Percentiles rank a stretch among this genome's conserved stretches.
Conservation (phyloP, 495 filamentous ascomycete genomes). For the Elasticomyces elasticus region DNA sequence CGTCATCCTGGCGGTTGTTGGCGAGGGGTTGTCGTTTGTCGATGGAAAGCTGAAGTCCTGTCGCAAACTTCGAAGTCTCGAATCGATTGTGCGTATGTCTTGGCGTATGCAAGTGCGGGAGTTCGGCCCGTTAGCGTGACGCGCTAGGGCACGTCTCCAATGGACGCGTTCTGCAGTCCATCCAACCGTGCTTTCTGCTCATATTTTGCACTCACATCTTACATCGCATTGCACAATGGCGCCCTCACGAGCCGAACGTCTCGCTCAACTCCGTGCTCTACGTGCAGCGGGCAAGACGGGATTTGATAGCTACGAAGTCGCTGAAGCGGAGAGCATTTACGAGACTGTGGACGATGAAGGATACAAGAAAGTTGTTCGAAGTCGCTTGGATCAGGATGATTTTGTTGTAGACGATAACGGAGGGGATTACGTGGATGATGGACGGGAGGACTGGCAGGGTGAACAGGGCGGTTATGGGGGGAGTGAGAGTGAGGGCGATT, state of each 20-base stretch:
- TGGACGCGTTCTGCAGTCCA: background rate
- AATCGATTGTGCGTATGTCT: background rate
- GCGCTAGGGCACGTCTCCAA: background rate
- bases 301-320: constrained; percentile 77
- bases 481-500: constrained; percentile 61
- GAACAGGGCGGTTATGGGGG: constrained; percentile 47
- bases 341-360: constrained; percentile 95
- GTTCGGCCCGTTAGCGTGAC: no score
- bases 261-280: constrained; percentile 76
- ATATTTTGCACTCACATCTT: background rate
- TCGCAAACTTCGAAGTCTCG: background rate
- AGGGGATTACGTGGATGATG: constrained; percentile 76
- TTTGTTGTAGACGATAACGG: constrained; percentile 65
- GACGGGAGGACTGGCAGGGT: constrained; percentile 89
- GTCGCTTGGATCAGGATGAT: constrained; percentile 84
- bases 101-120: background rate
- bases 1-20: constrained; percentile 34
- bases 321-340: constrained; percentile 76
- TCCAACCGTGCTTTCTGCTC: no score
- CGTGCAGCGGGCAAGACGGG: constrained; percentile 84
- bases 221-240: constrained; percentile 20
- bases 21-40: background rate
- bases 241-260: constrained; percentile 27
- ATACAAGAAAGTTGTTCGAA: constrained; percentile 90
- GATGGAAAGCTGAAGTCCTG: background rate